Evolutionary conservation across 2,329 filamentous ascomycete species (phyloP).

Genomic region (Aspergillus quadrilineatus): DNA sequence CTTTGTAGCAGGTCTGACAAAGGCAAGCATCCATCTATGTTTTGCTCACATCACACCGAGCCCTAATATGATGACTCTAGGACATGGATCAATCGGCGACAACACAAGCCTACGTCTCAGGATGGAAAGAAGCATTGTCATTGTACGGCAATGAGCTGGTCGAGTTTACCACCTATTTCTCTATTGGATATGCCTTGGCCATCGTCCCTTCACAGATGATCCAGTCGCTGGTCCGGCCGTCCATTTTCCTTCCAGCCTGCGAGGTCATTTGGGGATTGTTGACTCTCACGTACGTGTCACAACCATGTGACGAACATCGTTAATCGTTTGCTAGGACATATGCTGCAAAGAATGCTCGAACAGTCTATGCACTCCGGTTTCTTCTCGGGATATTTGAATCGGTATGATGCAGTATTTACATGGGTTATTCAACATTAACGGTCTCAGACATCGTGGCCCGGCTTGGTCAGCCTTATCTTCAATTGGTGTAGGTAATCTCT

Average conservation of each 20-base stretch:
- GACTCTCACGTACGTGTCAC: slow-evolving; percentile 17
- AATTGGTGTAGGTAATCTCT: slow-evolving; percentile 18
- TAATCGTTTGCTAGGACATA: neutral
- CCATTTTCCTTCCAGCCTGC: slow-evolving; percentile 18
- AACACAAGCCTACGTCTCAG: slow-evolving; percentile 37
- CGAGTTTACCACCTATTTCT: slow-evolving; percentile 45
- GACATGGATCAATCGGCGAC: slow-evolving; percentile 16
- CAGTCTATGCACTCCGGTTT: slow-evolving; percentile 39
- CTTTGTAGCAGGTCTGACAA: slow-evolving; percentile 13
- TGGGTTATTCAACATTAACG: neutral
- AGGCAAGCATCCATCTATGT: neutral
- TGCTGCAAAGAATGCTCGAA: slow-evolving; percentile 30
- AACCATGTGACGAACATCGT: neutral
- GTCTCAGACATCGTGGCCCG: slow-evolving; percentile 29
- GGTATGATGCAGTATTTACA: slow-evolving; percentile 6
- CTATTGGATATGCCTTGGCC: slow-evolving; percentile 40
- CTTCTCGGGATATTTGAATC: slow-evolving; percentile 38
- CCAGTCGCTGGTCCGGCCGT: slow-evolving; percentile 21
- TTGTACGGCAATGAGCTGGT: slow-evolving; percentile 44
- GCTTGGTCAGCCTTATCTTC: slow-evolving; percentile 25
- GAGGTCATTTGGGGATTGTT: slow-evolving; percentile 32
- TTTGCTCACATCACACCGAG: neutral
- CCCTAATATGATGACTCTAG: neutral
- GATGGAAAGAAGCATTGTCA: slow-evolving; percentile 41
- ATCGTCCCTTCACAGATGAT: slow-evolving; percentile 25